These are phyloP conservation scores for Flaveria sonorensis DNA, from an alignment of 129 eudicot species.

Conservation along the genomic window DNA sequence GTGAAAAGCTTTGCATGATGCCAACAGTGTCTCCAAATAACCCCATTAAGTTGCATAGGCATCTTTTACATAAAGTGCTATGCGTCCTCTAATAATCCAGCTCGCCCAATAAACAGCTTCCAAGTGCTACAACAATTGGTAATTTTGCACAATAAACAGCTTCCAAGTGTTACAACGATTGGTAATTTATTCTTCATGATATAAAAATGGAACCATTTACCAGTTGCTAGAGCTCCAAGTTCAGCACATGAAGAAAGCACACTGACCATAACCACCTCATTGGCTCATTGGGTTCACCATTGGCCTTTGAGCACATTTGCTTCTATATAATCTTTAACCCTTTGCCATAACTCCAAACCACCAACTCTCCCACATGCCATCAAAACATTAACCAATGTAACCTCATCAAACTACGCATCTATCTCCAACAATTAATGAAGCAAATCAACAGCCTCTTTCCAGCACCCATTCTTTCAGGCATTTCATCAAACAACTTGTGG, in stretches of 20 bases:
- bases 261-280: slow-evolving; percentile 50
- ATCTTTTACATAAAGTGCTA: slow-evolving; percentile 48
- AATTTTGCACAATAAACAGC: slow-evolving; percentile 46
- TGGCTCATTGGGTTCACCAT: slow-evolving; percentile 36
- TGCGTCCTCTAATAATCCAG: slow-evolving; percentile 57
- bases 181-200: slow-evolving; percentile 38
- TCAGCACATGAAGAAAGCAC: slow-evolving; percentile 50
- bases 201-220: slow-evolving; percentile 45
- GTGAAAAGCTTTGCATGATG: slow-evolving; percentile 56
- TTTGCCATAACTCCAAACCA: too few relatives aligned
- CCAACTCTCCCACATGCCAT: slow-evolving; percentile 37
- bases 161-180: slow-evolving; percentile 43
- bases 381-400: slow-evolving; percentile 37
- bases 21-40: slow-evolving; percentile 75
- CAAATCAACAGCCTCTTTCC: slow-evolving; percentile 38
- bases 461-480: slow-evolving; percentile 39
- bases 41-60: slow-evolving; percentile 56
- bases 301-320: slow-evolving; percentile 16
- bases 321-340: too few relatives aligned
- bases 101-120: slow-evolving; percentile 53
- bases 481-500: slow-evolving; percentile 45
- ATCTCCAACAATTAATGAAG: slow-evolving; percentile 29
- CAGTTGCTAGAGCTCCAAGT: slow-evolving; percentile 45
- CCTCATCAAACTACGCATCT: slow-evolving; percentile 28
- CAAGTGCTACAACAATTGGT: slow-evolving; percentile 40